phyloP scores from a whole-genome alignment of 2,329 filamentous ascomycete species.

The Fusarium chuoi region DNA sequence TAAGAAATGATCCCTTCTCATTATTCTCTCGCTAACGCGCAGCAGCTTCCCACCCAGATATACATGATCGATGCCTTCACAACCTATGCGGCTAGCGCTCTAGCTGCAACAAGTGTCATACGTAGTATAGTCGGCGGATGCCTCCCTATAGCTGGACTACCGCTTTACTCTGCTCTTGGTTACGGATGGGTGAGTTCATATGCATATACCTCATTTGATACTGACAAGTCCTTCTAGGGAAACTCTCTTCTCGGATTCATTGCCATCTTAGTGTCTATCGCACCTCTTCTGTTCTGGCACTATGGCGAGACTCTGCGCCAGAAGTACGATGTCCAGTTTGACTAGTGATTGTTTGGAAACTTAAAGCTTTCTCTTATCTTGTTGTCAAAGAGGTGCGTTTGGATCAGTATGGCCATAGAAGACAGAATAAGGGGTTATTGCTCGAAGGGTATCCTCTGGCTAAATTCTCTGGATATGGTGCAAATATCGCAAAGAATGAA shows the following conservation, averaged over 20 bases:
- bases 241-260: conserved; percentile 15
- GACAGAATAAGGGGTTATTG: not conserved
- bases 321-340: conserved; percentile 3
- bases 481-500: not conserved
- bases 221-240: not conserved
- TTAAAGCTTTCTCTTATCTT: not conserved
- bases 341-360: not conserved
- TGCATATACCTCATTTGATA: accelerated
- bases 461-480: not conserved
- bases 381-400: too few relatives aligned
- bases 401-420: not conserved
- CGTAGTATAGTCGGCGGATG: conserved; percentile 11
- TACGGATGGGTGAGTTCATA: not conserved
- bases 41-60: conserved; percentile 11
- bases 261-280: not conserved
- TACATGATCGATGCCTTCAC: conserved; percentile 20
- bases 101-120: conserved; percentile 13
- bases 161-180: conserved; percentile 7
- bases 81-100: conserved; percentile 11
- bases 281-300: conserved; percentile 11
- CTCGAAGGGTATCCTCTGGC: not conserved
- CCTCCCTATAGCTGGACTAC: conserved; percentile 4
- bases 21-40: accelerated
- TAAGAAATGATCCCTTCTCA: not conserved
- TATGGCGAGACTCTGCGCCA: conserved; percentile 5